Conservation (phyloP, 2,329 filamentous ascomycete species). For the Tolypocladium amazonense region DNA sequence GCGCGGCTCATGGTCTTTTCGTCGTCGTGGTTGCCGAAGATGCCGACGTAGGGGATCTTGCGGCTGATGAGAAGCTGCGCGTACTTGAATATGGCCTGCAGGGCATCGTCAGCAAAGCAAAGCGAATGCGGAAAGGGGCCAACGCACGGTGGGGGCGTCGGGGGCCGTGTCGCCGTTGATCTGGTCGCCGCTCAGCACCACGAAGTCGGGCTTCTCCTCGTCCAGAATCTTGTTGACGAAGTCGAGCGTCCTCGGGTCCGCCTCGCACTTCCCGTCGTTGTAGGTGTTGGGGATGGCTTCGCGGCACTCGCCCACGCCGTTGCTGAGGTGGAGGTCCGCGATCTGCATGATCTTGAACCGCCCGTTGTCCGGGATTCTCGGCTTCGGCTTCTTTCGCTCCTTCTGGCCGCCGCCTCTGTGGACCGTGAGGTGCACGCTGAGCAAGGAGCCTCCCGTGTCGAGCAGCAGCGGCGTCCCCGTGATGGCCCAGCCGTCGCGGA, state of each 20-base stretch:
- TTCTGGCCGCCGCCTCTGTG: slow-evolving; percentile 60
- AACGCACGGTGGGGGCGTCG: slow-evolving; percentile 70
- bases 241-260: slow-evolving; percentile 82
- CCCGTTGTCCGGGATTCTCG: slow-evolving; percentile 75
- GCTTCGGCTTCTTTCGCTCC: slow-evolving; percentile 57
- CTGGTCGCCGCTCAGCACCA: slow-evolving; percentile 87
- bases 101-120: slow-evolving; percentile 9
- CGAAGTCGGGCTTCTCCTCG: slow-evolving; percentile 86
- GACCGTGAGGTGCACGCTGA: slow-evolving; percentile 67
- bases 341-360: slow-evolving; percentile 97
- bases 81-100: slow-evolving; percentile 82
- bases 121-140: not conserved
- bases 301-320: slow-evolving; percentile 74
- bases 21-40: slow-evolving; percentile 97
- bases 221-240: slow-evolving; percentile 78
- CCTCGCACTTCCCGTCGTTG: slow-evolving; percentile 72
- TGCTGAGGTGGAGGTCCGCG: slow-evolving; percentile 89
- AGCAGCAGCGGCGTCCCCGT: slow-evolving; percentile 65
- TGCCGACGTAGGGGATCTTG: slow-evolving; percentile 84
- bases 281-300: slow-evolving; percentile 70
- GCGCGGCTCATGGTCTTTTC: slow-evolving; percentile 70
- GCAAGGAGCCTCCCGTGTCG: slow-evolving; percentile 48
- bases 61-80: slow-evolving; percentile 73
- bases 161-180: slow-evolving; percentile 89
- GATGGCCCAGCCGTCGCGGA: slow-evolving; percentile 74